Evolutionary conservation across 129 eudicot genomes (phyloP).

Genomic region (Smallanthus sonchifolius): DNA sequence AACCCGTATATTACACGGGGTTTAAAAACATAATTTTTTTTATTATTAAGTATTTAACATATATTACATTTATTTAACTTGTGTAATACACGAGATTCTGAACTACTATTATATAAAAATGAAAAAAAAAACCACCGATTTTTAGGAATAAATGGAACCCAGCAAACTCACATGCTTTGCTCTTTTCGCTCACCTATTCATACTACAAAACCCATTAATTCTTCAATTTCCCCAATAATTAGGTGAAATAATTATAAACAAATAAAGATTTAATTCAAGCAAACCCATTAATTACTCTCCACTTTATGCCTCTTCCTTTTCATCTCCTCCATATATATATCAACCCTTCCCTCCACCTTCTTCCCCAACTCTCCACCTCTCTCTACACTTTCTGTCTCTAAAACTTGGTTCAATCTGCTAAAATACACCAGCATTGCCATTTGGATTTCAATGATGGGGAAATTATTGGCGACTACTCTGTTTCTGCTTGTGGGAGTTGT

Average conservation of each 20-base stretch:
- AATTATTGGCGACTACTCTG: constrained; percentile 17
- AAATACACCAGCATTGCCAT: constrained; percentile 3
- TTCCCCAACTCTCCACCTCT: constrained; percentile 21
- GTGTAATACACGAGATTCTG: too few species aligned
- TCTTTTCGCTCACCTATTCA: constrained; percentile 24
- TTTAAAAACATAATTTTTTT: too few species aligned
- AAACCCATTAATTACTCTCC: constrained; percentile 10
- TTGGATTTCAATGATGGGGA: neutral
- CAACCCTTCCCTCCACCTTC: constrained; percentile 30
- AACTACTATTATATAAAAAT: too few species aligned
- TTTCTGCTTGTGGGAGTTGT: constrained; percentile 26
- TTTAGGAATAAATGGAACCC: constrained; percentile 8
- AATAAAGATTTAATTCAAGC: neutral
- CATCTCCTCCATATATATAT: constrained; percentile 24
- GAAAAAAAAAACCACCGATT: constrained; percentile 1
- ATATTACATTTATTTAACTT: too few species aligned
- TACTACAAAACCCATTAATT: constrained; percentile 20
- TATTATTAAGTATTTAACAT: too few species aligned
- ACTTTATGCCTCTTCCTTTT: constrained; percentile 21
- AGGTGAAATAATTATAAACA: neutral
- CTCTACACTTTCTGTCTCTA: too few species aligned
- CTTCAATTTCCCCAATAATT: constrained; percentile 4
- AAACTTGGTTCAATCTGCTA: neutral
- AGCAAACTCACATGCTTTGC: constrained; percentile 32
- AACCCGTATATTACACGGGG: too few species aligned